These are phyloP conservation scores for Pyricularia grisea DNA, from an alignment of 2,329 filamentous ascomycete genomes.

Conservation along the genomic window DNA sequence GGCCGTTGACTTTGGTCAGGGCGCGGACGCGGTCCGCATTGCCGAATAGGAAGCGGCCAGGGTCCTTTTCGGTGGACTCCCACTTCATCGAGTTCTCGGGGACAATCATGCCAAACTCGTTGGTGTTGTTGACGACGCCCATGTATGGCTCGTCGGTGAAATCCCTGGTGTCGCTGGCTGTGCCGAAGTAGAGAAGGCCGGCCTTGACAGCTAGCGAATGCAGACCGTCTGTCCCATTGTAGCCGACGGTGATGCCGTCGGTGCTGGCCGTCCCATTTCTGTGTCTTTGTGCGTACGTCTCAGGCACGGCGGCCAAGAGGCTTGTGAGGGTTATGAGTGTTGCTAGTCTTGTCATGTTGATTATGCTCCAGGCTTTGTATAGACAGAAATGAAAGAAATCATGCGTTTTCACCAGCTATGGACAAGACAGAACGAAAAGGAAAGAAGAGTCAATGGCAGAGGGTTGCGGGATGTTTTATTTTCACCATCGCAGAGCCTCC, in stretches of 20 bases:
- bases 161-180: slow-evolving; percentile 44
- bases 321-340: neutral
- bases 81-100: slow-evolving; percentile 47
- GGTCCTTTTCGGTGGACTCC: slow-evolving; percentile 43
- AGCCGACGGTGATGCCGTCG: neutral
- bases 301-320: neutral
- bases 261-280: neutral
- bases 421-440: neutral
- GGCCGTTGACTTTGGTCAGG: slow-evolving; percentile 21
- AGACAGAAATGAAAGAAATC: neutral
- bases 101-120: slow-evolving; percentile 48
- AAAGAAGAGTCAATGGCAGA: neutral
- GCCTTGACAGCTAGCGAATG: slow-evolving; percentile 38
- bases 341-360: neutral
- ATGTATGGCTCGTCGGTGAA: slow-evolving; percentile 38
- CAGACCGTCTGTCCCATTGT: slow-evolving; percentile 23
- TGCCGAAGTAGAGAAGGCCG: slow-evolving; percentile 45
- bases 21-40: slow-evolving; percentile 32
- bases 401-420: neutral
- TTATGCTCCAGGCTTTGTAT: neutral
- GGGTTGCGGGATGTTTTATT: neutral
- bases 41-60: slow-evolving; percentile 41
- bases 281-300: neutral
- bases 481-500: neutral
- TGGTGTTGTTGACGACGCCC: slow-evolving; percentile 34